Percentiles rank a stretch among this genome's conserved stretches.
These are phyloP conservation scores for Lactifluus rugatus DNA, from an alignment of 768 basidiomycete species.

Conservation along the genomic window DNA sequence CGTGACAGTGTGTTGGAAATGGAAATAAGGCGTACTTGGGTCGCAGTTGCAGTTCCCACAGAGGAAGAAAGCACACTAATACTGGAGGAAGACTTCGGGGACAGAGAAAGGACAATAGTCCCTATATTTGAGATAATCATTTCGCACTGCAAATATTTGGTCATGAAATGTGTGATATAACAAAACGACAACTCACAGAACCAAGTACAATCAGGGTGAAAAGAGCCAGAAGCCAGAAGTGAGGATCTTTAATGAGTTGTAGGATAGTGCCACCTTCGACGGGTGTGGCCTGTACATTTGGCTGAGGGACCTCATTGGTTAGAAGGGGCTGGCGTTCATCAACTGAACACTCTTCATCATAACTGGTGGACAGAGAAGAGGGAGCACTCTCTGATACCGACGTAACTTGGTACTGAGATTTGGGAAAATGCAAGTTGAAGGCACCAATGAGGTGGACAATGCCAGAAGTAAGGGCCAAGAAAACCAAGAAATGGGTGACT, in stretches of 20 bases:
- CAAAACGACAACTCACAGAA: conserved; percentile 38
- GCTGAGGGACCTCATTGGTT: conserved; percentile 20
- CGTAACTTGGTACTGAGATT: background rate
- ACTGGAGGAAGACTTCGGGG: conserved; percentile 23
- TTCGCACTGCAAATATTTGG: conserved; percentile 29
- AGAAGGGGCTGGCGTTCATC: conserved; percentile 25
- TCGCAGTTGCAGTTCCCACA: conserved; percentile 35
- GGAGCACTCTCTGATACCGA: conserved; percentile 6
- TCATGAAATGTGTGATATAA: background rate
- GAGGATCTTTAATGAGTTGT: conserved; percentile 41
- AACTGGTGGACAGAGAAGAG: conserved; percentile 16
- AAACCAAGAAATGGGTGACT: conserved; percentile 43
- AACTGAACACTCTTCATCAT: conserved; percentile 13
- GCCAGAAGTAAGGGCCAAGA: conserved; percentile 47
- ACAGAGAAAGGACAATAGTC: conserved; percentile 60
- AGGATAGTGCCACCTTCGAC: conserved; percentile 27
- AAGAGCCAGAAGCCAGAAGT: conserved; percentile 57
- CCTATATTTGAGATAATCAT: conserved; percentile 82
- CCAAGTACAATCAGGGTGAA: conserved; percentile 51
- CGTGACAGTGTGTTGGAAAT: conserved; percentile 64
- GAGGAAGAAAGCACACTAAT: conserved; percentile 18
- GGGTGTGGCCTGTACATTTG: conserved; percentile 21
- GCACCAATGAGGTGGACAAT: conserved; percentile 46
- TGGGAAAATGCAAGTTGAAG: conserved; percentile 30
- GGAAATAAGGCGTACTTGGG: conserved; percentile 64